Evolutionary conservation across 345 rosid genomes (phyloP).

Genomic region (Diplotaxis tenuifolia): DNA sequence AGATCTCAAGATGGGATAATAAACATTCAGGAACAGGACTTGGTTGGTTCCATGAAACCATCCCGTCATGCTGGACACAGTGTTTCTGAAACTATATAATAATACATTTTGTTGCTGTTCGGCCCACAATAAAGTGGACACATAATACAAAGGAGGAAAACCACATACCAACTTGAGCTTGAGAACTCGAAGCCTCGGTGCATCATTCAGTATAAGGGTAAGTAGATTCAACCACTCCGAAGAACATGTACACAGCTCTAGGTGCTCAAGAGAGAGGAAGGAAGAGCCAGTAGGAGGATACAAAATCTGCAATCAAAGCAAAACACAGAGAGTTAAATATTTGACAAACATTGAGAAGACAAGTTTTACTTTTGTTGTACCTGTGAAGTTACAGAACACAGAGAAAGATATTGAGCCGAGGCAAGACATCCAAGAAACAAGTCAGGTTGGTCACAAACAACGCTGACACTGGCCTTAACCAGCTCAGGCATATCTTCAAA

Average conservation of each 20-base stretch:
- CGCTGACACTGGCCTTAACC: neutral
- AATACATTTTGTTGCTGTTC: neutral
- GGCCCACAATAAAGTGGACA: neutral
- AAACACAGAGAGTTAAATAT: neutral
- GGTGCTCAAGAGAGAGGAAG: constrained; percentile 12
- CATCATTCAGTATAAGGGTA: neutral
- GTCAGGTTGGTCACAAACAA: neutral
- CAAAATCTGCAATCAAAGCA: constrained; percentile 5
- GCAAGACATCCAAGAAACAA: constrained; percentile 8
- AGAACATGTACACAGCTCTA: constrained; percentile 21
- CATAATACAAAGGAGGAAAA: neutral
- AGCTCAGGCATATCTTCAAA: constrained; percentile 12
- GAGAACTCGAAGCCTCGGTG: constrained; percentile 21
- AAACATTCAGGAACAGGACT: constrained; percentile 2
- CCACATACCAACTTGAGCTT: constrained; percentile 6
- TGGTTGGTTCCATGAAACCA: neutral
- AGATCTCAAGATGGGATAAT: constrained; percentile 15
- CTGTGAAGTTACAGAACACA: constrained; percentile 9
- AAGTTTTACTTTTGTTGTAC: no score
- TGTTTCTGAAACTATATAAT: neutral
- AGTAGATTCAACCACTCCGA: constrained; percentile 4
- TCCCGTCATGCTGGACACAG: neutral
- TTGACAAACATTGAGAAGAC: no score
- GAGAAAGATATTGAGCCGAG: constrained; percentile 4
- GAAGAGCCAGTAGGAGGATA: no score